phyloP scores from a whole-genome alignment of 352 stramenopile species.

The Nannochloropsis limnetica region DNA sequence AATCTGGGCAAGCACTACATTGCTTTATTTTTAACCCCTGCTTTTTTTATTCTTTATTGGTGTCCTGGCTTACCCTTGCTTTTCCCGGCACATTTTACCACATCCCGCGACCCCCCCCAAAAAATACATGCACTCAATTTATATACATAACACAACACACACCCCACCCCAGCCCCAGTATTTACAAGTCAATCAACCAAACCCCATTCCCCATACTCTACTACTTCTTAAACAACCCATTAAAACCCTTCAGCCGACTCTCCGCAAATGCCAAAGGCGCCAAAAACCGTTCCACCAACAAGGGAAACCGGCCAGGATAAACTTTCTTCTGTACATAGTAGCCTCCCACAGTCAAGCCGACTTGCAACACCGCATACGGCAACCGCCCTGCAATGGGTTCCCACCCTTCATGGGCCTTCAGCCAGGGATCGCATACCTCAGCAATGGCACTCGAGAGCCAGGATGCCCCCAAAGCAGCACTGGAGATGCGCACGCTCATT shows the following conservation, averaged over 20 bases:
- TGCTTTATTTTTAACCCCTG: not conserved
- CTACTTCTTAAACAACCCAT: constrained; percentile 12
- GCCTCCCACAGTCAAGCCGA: not conserved
- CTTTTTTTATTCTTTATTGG: not conserved
- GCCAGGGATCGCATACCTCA: not conserved
- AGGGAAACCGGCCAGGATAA: not conserved
- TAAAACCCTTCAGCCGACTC: not conserved
- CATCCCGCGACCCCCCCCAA: not conserved
- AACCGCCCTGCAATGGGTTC: not conserved
- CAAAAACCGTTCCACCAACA: constrained; percentile 4
- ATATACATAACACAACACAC: not conserved
- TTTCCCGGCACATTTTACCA: not conserved
- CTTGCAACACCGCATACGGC: constrained; percentile 17
- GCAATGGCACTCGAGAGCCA: not conserved
- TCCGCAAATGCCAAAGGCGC: not conserved
- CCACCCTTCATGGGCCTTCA: constrained; percentile 16
- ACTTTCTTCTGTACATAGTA: constrained; percentile 12
- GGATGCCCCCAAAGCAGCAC: constrained; percentile 7
- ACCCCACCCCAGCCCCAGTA: no score
- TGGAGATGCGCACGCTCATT: constrained; percentile 15
- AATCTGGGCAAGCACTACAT: not conserved
- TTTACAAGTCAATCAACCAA: not conserved
- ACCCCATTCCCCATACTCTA: not conserved
- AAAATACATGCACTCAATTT: not conserved
- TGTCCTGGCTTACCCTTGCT: not conserved